Evolutionary conservation across 2,329 filamentous ascomycete species (phyloP), one percentile per base, ranked within the genome.

Genomic region (Colletotrichum tofieldiae): DNA sequence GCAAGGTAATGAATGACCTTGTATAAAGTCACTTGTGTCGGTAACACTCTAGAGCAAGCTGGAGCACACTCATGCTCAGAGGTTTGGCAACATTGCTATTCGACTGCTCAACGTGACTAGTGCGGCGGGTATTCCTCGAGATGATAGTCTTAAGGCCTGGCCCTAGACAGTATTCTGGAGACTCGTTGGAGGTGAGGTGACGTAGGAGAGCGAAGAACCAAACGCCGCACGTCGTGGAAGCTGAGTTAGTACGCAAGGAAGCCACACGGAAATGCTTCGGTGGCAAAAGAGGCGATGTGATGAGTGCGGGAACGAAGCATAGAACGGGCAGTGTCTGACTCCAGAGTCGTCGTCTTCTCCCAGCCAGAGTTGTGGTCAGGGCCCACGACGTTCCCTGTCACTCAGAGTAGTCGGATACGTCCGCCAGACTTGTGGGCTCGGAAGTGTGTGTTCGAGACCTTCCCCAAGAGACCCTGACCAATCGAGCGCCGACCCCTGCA

Each of bases 381-480:
- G n/a, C 11, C 16, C 58, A 51, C 32, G 23, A n/a, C 3, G 23
- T 49, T 49, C 29, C 43, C 20, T 49, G 43, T 23, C 43, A 18
- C 29, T 12, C n/a, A 61, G n/a, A 49, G 32, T 39, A 18, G 59
- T 39, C 59, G 59, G 23, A 49, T 62, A 20, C n/a, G 32, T n/a
- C 41, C 26, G 54, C 37, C 35, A n/a, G 23, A 41, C 23, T 39
- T 58, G 35, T 47, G 29, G 20, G 23, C 43, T 61, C 12, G 16
- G 18, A 23, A 61, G 52, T 9, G 14, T 35, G 11, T 20, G 45
- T 32, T 61, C 20, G 29, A 60, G 58, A n/a, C 29, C 43, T 37
- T 9, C 12, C 29, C 29, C 20, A 37, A 61, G 29, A 37, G 43
- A 61, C 23, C 59, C 59, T 32, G 59, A 37, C 59, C 59, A 61